Base-by-base conservation (phyloP, 805 yeast species). In the Wilhelminamyces savonicus region DNA sequence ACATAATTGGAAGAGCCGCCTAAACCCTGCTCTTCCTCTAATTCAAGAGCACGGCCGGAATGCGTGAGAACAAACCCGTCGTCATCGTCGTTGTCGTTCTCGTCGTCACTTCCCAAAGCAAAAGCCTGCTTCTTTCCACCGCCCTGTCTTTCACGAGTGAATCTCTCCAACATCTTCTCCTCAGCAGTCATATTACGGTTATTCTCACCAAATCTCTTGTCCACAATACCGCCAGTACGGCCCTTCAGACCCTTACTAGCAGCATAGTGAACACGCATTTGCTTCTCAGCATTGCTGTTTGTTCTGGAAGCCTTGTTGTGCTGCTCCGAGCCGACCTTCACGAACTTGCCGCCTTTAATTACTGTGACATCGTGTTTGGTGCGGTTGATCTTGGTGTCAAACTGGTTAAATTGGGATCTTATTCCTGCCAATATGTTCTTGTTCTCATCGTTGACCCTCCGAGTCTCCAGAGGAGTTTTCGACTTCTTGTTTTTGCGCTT, bases 121-220 rank as follows among this genome's bases (percentile, higher is more conserved):
- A 60, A 64, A 18, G 77, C 73, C 24, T 68, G 62, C 42, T 70
- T 78, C 14, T 71, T 62, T n/a, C 74, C 61, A 35, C 71, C 71
- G 12, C 69, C 47, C 53, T 86, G 94, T 51, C 83, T 71, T 62
- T 90, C 97, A 33, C 80, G 76, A 4, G 96, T 84, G 63, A 86
- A 92, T 62, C 98, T 78, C 50, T 82, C 95, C 59, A 92, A 72
- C 95, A 87, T 87, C 55, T 82, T 85, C 43, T 92, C 96, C 56
- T 92, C 97, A 9, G 78, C 78, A n/a, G 81, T 73, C 65, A 92
- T 48, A 27, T 65, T 55, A 27, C 46, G 43, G 54, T 85, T 80
- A 40, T 74, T 72, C 50, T 92, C 98, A 52, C 98, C 99, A 55
- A 92, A 90, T 59, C 96, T 76, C 42, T 87, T 71, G 63, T 92